phyloP scores from a whole-genome alignment of 768 basidiomycete species.

The Boletus rubropictus region DNA sequence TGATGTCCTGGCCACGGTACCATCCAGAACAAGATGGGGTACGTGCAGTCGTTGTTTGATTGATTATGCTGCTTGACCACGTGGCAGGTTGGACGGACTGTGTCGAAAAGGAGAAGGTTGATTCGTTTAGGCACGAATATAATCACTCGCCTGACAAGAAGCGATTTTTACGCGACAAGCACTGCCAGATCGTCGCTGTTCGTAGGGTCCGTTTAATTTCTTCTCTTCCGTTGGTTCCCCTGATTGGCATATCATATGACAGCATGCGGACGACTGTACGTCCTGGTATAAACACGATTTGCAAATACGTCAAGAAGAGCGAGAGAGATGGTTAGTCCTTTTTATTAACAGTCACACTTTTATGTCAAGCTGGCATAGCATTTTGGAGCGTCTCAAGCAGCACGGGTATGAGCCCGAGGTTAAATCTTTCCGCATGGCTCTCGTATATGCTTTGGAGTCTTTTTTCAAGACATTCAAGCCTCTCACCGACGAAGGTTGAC shows the following conservation, averaged over 20 bases:
- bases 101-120: background rate
- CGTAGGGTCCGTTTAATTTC: background rate
- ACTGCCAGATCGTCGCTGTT: background rate
- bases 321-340: background rate
- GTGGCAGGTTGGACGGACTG: too few species aligned
- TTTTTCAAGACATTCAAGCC: background rate
- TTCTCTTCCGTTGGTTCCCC: too few species aligned
- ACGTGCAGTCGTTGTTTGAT: background rate
- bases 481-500: background rate
- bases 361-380: background rate
- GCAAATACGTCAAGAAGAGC: background rate
- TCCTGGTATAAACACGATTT: background rate
- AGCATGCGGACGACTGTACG: background rate
- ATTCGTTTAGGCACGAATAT: background rate
- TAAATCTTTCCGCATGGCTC: background rate
- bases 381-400: background rate
- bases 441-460: background rate
- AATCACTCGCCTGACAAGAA: background rate
- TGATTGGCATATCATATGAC: background rate
- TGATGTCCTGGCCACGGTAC: background rate
- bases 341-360: background rate
- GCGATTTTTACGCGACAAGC: background rate
- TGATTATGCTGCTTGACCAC: background rate
- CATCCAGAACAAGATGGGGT: background rate
- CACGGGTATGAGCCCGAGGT: background rate